Conservation (phyloP, 768 basidiomycete genomes). For the Suillus discolor region DNA sequence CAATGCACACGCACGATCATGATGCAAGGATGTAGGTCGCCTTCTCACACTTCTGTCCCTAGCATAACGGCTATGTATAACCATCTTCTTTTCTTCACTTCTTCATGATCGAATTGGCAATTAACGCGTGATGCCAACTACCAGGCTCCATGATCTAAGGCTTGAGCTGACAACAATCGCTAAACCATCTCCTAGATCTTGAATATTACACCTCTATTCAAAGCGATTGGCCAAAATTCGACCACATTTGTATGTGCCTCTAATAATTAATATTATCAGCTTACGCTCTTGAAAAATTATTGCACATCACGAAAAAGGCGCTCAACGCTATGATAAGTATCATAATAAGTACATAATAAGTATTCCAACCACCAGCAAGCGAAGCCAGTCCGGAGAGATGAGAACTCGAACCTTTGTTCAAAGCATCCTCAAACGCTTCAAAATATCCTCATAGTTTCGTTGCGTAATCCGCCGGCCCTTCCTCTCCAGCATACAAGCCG, state of each 20-base stretch:
- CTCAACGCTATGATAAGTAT: conserved; percentile 3
- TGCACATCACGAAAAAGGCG: neutral
- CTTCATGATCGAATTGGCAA: neutral
- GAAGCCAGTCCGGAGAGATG: neutral
- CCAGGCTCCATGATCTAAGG: neutral
- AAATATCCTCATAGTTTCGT: conserved; percentile 35
- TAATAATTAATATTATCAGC: neutral
- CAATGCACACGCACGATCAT: no score
- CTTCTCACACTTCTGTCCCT: neutral
- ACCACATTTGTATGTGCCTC: neutral
- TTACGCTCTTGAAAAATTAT: neutral
- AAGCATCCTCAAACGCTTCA: conserved; percentile 38
- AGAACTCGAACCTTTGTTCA: conserved; percentile 2
- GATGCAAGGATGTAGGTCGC: neutral
- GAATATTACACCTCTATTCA: neutral
- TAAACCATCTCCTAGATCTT: neutral
- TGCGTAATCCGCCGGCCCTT: conserved; percentile 40
- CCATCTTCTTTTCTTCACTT: neutral
- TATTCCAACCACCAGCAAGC: neutral
- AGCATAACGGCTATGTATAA: neutral
- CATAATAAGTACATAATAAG: neutral
- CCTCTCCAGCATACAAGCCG: conserved; percentile 44
- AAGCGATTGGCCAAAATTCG: neutral
- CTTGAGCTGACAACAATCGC: neutral
- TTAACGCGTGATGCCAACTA: neutral